phyloP scores from a whole-genome alignment of 2,329 filamentous ascomycete genomes.

The Fusarium liriodendri region DNA sequence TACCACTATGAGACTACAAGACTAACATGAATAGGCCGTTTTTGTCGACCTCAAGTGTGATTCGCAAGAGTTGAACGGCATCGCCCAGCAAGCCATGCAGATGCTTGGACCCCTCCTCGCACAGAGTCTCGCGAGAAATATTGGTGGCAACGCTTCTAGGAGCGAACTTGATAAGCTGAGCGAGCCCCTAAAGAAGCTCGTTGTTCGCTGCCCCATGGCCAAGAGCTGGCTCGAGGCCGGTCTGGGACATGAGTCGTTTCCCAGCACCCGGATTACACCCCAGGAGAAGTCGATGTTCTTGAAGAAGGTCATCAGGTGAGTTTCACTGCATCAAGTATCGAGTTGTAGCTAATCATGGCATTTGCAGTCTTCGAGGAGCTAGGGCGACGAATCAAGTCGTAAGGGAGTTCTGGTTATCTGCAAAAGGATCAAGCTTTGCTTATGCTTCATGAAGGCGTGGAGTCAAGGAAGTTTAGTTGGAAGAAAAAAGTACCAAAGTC shows the following conservation, averaged over 20 bases:
- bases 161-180: slow-evolving; percentile 78
- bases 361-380: slow-evolving; percentile 68
- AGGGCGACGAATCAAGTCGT: slow-evolving; percentile 74
- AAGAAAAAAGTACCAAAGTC: not conserved
- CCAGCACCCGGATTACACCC: slow-evolving; percentile 67
- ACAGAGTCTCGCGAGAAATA: slow-evolving; percentile 70
- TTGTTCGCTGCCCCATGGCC: slow-evolving; percentile 65
- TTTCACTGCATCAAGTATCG: too few relatives aligned
- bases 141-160: slow-evolving; percentile 75
- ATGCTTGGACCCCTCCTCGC: slow-evolving; percentile 72
- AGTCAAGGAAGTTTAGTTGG: not conserved
- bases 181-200: slow-evolving; percentile 77
- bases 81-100: slow-evolving; percentile 62
- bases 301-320: slow-evolving; percentile 71
- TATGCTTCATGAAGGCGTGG: slow-evolving; percentile 62
- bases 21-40: slow-evolving; percentile 54
- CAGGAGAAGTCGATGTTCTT: slow-evolving; percentile 73
- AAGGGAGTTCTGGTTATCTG: slow-evolving; percentile 78
- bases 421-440: slow-evolving; percentile 70
- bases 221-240: slow-evolving; percentile 73
- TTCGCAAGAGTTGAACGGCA: slow-evolving; percentile 55
- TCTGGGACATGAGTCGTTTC: slow-evolving; percentile 66
- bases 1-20: not conserved
- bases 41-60: slow-evolving; percentile 63
- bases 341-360: not conserved